Evolutionary conservation across 306 rosid species (phyloP).

Genomic region (Parietaria judaica): DNA sequence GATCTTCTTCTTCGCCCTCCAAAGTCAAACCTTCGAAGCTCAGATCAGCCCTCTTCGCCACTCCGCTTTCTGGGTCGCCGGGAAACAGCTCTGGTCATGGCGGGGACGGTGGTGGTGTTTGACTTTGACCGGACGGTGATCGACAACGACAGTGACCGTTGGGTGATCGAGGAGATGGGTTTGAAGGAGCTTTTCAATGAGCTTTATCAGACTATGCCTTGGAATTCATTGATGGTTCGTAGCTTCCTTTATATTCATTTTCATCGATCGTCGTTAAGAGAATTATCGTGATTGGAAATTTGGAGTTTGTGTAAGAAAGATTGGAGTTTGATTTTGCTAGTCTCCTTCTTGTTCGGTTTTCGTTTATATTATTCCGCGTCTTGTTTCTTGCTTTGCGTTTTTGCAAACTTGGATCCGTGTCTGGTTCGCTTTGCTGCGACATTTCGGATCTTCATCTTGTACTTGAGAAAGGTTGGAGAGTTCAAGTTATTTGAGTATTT

Average conservation of each 20-base stretch:
- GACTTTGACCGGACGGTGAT: constrained; percentile 77
- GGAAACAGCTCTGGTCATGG: constrained; percentile 25
- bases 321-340: background rate
- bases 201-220: constrained; percentile 48
- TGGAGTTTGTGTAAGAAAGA: background rate
- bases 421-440: too few relatives aligned
- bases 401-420: too few relatives aligned
- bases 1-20: background rate
- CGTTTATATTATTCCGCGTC: too few relatives aligned
- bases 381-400: too few relatives aligned
- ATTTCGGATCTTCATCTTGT: too few relatives aligned
- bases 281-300: background rate
- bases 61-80: constrained; percentile 15
- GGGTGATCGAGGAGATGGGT: constrained; percentile 58
- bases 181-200: constrained; percentile 43
- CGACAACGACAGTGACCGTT: constrained; percentile 71
- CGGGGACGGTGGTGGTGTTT: constrained; percentile 39
- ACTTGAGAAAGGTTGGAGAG: too few relatives aligned
- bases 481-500: too few relatives aligned
- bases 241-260: background rate
- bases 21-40: background rate
- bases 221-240: constrained; percentile 72
- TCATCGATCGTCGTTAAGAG: background rate
- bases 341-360: too few relatives aligned
- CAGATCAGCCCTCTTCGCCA: background rate